Percentiles rank a stretch among this genome's conserved stretches.
Conservation (phyloP, 2,329 filamentous ascomycete genomes). For the Talaromyces sp. region DNA sequence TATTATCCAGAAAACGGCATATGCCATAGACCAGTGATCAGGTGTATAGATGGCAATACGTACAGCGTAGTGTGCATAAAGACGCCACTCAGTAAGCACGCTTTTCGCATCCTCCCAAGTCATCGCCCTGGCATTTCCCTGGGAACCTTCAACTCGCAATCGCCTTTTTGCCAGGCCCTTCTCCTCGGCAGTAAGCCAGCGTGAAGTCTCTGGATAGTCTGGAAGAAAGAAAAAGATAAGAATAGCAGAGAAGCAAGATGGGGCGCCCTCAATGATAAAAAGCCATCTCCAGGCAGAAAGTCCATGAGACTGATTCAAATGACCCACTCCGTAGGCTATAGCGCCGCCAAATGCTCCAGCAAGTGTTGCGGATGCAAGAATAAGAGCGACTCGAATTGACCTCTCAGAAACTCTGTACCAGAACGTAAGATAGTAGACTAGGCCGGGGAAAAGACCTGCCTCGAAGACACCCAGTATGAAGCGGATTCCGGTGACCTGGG, state of each 20-base stretch:
- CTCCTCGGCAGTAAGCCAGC: slow-evolving; percentile 26
- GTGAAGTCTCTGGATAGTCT: slow-evolving; percentile 30
- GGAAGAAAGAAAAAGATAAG: slow-evolving; percentile 29
- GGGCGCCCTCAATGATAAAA: slow-evolving; percentile 19
- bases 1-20: no score
- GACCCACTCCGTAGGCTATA: slow-evolving; percentile 49
- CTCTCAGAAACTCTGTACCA: slow-evolving; percentile 55
- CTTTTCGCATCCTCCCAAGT: slow-evolving; percentile 18
- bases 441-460: slow-evolving; percentile 47
- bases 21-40: background rate
- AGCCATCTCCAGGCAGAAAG: slow-evolving; percentile 22
- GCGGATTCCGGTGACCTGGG: slow-evolving; percentile 42
- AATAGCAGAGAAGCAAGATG: slow-evolving; percentile 19
- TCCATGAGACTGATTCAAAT: slow-evolving; percentile 30
- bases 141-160: slow-evolving; percentile 16
- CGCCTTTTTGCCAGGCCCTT: slow-evolving; percentile 14
- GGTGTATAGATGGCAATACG: slow-evolving; percentile 13
- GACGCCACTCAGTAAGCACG: slow-evolving; percentile 17
- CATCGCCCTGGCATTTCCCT: slow-evolving; percentile 16
- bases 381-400: slow-evolving; percentile 54
- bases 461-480: slow-evolving; percentile 50
- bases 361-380: slow-evolving; percentile 52
- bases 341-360: slow-evolving; percentile 51
- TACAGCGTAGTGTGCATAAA: slow-evolving; percentile 45
- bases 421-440: slow-evolving; percentile 48